Base-by-base conservation (phyloP, 306 rosid species). In the Abrus pulchellus region DNA sequence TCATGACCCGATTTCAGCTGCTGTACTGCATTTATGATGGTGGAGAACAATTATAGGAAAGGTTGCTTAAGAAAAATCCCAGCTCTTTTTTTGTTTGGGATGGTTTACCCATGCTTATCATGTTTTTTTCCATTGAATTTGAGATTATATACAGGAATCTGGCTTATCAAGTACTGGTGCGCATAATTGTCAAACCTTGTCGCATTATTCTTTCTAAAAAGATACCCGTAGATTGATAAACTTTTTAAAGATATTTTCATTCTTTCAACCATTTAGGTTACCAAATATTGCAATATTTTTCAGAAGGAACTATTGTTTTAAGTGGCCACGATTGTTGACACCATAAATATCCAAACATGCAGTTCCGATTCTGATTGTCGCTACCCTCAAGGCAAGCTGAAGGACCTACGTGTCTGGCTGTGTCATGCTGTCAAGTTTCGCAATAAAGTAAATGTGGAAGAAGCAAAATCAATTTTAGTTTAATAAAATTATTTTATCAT, bases 341-440 rank as follows among this genome's bases (percentile, higher is more conserved):
- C 3, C 9, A 68, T 40, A 83, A 83, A 71, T 53, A 77, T 62
- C 82, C 47, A 34, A 36, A 36, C 40, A 2, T 36, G 57, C 30
- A 67, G 63, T 48, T 75, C 28, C 49, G 81, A 76, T 76, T 75
- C 72, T 40, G 66, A 68, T 82, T 75, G 81, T 50, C 9, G 48
- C 40, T 1, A 57, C 72, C 66, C 68, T 40, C 34, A 82, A 48
- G 68, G 43, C 86, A 70, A 41, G n/a, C 33, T 27, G 33, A 53
- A 62, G 79, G 63, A 50, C 79, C 83, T 71, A 70, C 75, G 27
- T 63, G 83, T 77, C 63, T 62, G 52, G 62, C 54, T n/a, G 82
- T 68, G 77, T 47, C 48, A 47, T 28, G 76, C 70, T 76, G 74
- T 75, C 81, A 6, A 67, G 66, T 61, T 76, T 45, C 77, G 54